These are phyloP conservation scores for Fremontodendron californicum DNA, from an alignment of 345 rosid genomes.

Conservation along the genomic window DNA sequence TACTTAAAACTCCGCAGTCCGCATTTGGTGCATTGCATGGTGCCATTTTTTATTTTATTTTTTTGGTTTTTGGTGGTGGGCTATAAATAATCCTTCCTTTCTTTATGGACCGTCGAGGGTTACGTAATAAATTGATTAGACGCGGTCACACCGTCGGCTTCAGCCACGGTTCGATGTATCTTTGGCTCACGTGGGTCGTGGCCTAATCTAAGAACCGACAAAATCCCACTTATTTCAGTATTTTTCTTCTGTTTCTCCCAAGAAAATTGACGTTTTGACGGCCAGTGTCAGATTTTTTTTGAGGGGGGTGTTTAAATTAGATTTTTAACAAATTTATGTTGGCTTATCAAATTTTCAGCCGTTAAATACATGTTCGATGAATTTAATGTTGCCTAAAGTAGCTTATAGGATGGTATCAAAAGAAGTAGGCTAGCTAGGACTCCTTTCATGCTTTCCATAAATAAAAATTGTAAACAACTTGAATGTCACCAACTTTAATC, in stretches of 20 bases:
- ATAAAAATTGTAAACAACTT: not conserved
- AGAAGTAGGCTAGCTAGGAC: not conserved
- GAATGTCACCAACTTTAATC: not conserved
- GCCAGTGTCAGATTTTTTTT: not conserved
- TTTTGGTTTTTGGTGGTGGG: not conserved
- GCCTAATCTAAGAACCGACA: conserved; percentile 7
- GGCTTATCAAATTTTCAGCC: not conserved
- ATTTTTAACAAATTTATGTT: not conserved
- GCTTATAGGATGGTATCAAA: not conserved
- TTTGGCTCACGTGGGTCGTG: not conserved
- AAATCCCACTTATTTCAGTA: not conserved
- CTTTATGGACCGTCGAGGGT: not conserved
- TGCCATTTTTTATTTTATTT: not conserved
- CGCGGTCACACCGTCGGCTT: conserved; percentile 8
- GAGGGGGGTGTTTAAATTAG: not conserved
- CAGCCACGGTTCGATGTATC: not conserved
- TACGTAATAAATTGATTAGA: not conserved
- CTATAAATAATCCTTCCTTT: not conserved
- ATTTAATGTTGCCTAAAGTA: not conserved
- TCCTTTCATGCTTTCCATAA: not conserved
- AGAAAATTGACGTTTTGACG: not conserved
- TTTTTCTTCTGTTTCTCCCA: not conserved
- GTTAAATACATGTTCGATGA: not conserved
- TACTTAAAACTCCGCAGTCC: not conserved
- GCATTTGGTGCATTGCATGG: conserved; percentile 1